Conservation (phyloP, 1,284 basidiomycete genomes). For the Fomitopsis betulina region DNA sequence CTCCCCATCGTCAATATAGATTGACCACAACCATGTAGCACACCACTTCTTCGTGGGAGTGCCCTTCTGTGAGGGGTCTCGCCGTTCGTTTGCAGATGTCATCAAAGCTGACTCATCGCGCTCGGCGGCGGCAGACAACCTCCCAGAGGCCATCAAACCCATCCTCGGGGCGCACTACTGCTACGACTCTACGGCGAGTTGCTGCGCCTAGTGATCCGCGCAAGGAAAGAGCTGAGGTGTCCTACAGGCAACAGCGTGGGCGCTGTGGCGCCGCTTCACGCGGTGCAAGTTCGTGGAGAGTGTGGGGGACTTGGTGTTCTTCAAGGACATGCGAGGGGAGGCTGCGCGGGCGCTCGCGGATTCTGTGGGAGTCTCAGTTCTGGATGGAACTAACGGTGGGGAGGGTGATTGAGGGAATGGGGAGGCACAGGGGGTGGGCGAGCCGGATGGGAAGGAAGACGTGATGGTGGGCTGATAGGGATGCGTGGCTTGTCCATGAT, state of each 20-base stretch:
- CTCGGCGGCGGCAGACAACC: conserved; percentile 29
- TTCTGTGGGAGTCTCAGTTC: not conserved
- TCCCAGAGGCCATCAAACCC: conserved; percentile 33
- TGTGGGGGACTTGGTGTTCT: conserved; percentile 71
- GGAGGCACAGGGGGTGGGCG: not conserved
- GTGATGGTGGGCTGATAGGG: not conserved
- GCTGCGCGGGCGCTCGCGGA: conserved; percentile 19
- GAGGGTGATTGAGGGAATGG: too few species aligned
- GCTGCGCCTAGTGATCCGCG: not conserved
- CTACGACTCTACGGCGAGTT: conserved; percentile 25
- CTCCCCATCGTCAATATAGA: conserved; percentile 16
- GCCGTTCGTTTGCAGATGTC: not conserved
- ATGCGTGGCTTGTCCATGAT: too few species aligned
- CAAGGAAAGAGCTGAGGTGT: not conserved
- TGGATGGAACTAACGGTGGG: not conserved
- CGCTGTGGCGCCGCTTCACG: conserved; percentile 43
- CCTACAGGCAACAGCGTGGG: conserved; percentile 27
- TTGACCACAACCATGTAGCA: conserved; percentile 34
- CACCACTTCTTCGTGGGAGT: conserved; percentile 39
- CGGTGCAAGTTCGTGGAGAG: conserved; percentile 69
- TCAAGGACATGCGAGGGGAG: conserved; percentile 64
- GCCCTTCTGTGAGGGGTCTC: conserved; percentile 34
- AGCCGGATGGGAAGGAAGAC: not conserved
- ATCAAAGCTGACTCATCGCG: too few species aligned
- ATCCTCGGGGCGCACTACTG: conserved; percentile 36